phyloP scores from a whole-genome alignment of 768 basidiomycete genomes.

The Lyophyllum semitale region DNA sequence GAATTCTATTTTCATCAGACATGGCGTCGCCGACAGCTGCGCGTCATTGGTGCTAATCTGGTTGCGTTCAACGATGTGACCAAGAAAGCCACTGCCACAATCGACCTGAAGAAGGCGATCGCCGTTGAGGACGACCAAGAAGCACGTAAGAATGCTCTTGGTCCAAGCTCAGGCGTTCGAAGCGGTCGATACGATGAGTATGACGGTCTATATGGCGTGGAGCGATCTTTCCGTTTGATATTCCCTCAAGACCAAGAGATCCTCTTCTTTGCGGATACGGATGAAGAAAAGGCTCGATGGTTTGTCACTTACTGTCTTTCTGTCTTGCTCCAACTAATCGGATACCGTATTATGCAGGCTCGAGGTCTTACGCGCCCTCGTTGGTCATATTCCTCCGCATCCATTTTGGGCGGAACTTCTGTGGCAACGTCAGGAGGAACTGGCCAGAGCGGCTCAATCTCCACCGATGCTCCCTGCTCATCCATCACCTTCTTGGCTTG shows the following conservation, averaged over 20 bases:
- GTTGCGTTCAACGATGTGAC: slow-evolving; percentile 94
- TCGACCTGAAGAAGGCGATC: slow-evolving; percentile 84
- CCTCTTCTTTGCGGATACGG: slow-evolving; percentile 87
- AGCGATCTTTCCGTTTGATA: slow-evolving; percentile 81
- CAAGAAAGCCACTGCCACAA: slow-evolving; percentile 86
- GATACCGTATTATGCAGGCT: slow-evolving; percentile 54
- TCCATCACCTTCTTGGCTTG: slow-evolving; percentile 18
- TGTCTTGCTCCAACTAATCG: neutral
- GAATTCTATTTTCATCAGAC: slow-evolving; percentile 44
- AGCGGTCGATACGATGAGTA: slow-evolving; percentile 54
- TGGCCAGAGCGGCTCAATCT: slow-evolving; percentile 10
- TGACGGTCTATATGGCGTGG: slow-evolving; percentile 67
- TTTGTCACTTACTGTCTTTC: slow-evolving; percentile 35
- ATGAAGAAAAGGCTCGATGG: slow-evolving; percentile 88
- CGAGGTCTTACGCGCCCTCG: slow-evolving; percentile 77
- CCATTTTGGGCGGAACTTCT: slow-evolving; percentile 92
- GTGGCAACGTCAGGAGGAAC: slow-evolving; percentile 79
- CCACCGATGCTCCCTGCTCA: slow-evolving; percentile 7
- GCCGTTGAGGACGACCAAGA: slow-evolving; percentile 78
- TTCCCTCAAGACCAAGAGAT: slow-evolving; percentile 83
- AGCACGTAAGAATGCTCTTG: slow-evolving; percentile 44
- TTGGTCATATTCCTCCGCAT: slow-evolving; percentile 89
- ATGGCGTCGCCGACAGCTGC: slow-evolving; percentile 80
- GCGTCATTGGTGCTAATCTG: slow-evolving; percentile 83
- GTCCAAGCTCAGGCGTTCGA: slow-evolving; percentile 36